A percentile compares a stretch with the other conserved stretches of the same genome.
Evolutionary conservation across 106 monocot species (phyloP).

Genomic region (Dendrobium catenatum): DNA sequence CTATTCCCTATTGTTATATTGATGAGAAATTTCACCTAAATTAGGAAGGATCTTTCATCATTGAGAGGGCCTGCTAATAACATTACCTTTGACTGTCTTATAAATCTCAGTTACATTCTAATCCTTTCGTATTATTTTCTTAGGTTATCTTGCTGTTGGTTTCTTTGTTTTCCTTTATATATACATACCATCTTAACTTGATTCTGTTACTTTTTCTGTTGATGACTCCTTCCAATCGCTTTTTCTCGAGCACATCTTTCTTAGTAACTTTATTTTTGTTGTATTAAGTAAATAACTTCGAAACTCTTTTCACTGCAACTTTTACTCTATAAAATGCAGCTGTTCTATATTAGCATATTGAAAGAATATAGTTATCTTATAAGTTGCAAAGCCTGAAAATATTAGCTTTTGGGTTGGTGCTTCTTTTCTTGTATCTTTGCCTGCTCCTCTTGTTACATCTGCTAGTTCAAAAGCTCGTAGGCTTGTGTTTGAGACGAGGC

Average conservation of each 20-base stretch:
- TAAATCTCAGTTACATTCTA: no score
- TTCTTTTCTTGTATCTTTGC: background rate
- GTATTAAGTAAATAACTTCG: background rate
- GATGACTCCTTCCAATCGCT: background rate
- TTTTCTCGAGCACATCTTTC: background rate
- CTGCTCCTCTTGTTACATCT: background rate
- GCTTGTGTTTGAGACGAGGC: background rate
- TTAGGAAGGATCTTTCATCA: no score
- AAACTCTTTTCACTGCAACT: background rate
- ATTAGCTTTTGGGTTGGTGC: background rate
- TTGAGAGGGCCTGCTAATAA: no score
- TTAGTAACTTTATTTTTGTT: background rate
- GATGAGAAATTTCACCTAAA: no score
- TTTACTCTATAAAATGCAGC: background rate
- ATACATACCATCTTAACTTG: background rate
- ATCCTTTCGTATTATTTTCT: background rate
- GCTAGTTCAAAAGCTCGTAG: background rate
- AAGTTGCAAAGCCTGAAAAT: background rate
- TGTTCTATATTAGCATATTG: background rate
- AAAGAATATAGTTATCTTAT: constrained; percentile 1
- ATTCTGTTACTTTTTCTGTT: background rate
- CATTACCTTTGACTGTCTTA: no score
- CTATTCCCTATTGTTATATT: no score
- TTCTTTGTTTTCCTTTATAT: background rate
- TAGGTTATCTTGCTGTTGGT: background rate